phyloP scores from a whole-genome alignment of 2,329 filamentous ascomycete species.

The Diaporthe citri region DNA sequence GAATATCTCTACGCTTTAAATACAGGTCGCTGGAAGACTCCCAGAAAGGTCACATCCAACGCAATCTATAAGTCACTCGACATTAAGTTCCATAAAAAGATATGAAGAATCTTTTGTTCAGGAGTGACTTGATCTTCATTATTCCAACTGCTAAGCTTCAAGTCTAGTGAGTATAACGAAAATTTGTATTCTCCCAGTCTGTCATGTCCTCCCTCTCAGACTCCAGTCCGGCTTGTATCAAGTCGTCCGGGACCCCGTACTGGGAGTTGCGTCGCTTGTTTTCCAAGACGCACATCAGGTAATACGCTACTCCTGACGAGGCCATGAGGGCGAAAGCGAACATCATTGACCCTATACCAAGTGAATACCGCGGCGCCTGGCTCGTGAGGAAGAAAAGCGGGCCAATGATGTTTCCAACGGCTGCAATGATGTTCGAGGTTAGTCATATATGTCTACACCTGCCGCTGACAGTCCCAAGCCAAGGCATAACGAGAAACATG shows the following conservation, averaged over 20 bases:
- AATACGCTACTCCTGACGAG: background rate
- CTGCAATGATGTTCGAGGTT: background rate
- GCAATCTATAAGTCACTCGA: background rate
- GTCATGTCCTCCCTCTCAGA: conserved; percentile 2
- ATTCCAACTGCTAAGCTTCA: background rate
- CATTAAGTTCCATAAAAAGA: background rate
- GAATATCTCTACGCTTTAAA: background rate
- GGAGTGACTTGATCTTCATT: background rate
- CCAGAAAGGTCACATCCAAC: background rate
- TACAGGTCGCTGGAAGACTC: background rate
- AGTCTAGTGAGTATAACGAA: background rate
- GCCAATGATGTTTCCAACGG: background rate
- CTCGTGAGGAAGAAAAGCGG: conserved; percentile 1
- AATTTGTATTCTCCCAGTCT: conserved; percentile 1
- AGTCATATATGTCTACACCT: background rate
- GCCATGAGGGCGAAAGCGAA: background rate
- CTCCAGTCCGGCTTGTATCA: conserved; percentile 1
- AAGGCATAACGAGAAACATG: background rate
- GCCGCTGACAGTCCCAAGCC: background rate
- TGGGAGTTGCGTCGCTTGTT: conserved; percentile 2
- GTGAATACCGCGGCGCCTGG: background rate
- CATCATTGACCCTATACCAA: background rate
- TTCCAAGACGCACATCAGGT: background rate
- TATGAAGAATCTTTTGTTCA: background rate
- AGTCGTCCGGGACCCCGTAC: background rate